Percentiles rank a stretch among this genome's conserved stretches.
phyloP scores from a whole-genome alignment of 352 stramenopile species.

The Poterioochromonas sp. region DNA sequence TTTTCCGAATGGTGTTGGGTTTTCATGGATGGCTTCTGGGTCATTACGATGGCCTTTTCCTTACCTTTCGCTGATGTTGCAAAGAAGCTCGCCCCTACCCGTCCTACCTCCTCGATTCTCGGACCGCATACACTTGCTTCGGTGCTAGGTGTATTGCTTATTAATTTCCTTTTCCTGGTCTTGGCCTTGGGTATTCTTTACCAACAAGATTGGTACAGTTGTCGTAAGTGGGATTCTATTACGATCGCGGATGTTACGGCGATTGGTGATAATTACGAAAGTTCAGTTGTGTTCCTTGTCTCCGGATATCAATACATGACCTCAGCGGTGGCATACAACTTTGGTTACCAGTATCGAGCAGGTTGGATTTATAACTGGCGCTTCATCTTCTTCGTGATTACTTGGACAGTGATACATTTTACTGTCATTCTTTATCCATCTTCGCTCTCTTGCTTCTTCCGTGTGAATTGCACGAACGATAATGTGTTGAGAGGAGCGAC shows the following conservation, averaged over 20 bases:
- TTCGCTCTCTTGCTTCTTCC: not conserved
- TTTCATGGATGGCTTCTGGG: constrained; percentile 55
- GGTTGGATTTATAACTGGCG: not conserved
- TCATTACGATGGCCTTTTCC: constrained; percentile 59
- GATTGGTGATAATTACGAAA: constrained; percentile 59
- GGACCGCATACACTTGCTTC: constrained; percentile 60
- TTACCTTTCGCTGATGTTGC: constrained; percentile 56
- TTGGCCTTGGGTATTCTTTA: constrained; percentile 55
- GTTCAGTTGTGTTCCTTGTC: constrained; percentile 53
- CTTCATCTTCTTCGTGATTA: not conserved
- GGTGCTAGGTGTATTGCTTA: constrained; percentile 52
- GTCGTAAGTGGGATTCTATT: constrained; percentile 56
- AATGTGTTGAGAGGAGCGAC: not conserved
- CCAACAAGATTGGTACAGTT: constrained; percentile 52
- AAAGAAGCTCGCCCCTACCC: constrained; percentile 48
- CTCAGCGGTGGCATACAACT: constrained; percentile 30
- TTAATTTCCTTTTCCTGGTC: constrained; percentile 66
- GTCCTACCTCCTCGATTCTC: constrained; percentile 67
- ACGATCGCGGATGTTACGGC: constrained; percentile 63
- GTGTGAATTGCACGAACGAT: constrained; percentile 3
- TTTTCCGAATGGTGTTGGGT: constrained; percentile 64
- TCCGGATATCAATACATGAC: constrained; percentile 55
- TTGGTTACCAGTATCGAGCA: constrained; percentile 4
- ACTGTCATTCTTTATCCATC: not conserved
- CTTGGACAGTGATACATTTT: not conserved